Evolutionary conservation across 2,329 filamentous ascomycete species (phyloP).

Genomic region (Bisporella sp.): DNA sequence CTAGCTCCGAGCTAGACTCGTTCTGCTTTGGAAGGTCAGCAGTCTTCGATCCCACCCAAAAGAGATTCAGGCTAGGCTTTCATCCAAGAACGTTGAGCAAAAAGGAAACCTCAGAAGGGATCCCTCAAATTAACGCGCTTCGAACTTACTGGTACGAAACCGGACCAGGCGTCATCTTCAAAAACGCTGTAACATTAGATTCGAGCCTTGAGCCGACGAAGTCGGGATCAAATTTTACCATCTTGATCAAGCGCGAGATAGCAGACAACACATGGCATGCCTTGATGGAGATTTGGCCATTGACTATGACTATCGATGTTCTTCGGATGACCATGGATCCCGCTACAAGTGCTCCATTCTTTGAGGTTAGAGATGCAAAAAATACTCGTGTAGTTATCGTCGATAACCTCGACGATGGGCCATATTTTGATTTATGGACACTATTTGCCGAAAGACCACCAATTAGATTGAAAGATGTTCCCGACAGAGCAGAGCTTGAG

Average conservation of each 20-base stretch:
- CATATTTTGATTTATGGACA: constrained; percentile 2
- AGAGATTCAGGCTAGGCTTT: background rate
- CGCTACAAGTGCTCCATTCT: background rate
- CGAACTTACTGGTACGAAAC: background rate
- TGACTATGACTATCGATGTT: constrained; percentile 23
- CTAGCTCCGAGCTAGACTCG: background rate
- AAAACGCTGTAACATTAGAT: background rate
- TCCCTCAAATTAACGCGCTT: background rate
- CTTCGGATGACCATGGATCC: constrained; percentile 15
- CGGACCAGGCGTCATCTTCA: background rate
- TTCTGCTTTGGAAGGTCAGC: background rate
- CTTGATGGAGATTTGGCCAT: constrained; percentile 24
- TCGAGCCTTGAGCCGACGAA: background rate
- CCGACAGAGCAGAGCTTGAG: background rate
- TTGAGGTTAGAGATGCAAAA: background rate
- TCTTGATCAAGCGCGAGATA: constrained; percentile 25
- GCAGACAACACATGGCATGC: constrained; percentile 22
- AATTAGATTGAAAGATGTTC: background rate
- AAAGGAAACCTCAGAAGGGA: background rate
- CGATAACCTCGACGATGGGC: background rate
- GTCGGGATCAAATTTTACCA: constrained; percentile 5
- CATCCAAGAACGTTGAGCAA: background rate
- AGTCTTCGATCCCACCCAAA: background rate
- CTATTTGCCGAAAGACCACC: constrained; percentile 1
- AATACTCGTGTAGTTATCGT: constrained; percentile 6